Conservation (phyloP, 768 basidiomycete species). For the Phanerochaete sordida region DNA sequence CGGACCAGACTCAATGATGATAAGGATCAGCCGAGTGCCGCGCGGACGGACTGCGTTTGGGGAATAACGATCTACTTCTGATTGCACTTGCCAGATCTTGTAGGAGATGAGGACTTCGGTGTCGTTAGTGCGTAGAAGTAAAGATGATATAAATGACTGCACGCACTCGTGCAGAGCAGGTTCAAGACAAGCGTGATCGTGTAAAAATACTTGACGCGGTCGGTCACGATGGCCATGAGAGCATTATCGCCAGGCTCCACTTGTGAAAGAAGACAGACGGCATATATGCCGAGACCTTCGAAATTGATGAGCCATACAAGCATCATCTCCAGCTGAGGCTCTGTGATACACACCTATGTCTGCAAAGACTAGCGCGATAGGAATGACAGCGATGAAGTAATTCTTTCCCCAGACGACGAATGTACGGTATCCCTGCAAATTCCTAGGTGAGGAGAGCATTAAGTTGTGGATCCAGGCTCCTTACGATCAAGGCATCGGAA, state of each 20-base stretch:
- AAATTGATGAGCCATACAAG: background rate
- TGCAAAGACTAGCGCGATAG: conserved; percentile 23
- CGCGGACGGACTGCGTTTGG: conserved; percentile 1
- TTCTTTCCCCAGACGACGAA: conserved; percentile 25
- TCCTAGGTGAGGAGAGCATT: too few species aligned
- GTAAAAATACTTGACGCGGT: conserved; percentile 23
- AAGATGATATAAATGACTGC: background rate
- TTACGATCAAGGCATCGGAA: conserved; percentile 27
- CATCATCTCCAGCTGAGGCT: background rate
- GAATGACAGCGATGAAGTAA: conserved; percentile 13
- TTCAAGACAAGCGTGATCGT: conserved; percentile 24
- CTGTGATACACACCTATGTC: conserved; percentile 22
- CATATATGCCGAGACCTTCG: conserved; percentile 7
- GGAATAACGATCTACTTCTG: conserved; percentile 10
- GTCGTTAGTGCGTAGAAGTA: background rate
- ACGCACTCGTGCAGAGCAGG: conserved; percentile 26
- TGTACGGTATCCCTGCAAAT: conserved; percentile 22
- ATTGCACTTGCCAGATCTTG: conserved; percentile 25
- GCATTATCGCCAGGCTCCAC: conserved; percentile 19
- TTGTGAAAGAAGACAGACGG: conserved; percentile 12
- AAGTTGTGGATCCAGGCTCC: too few species aligned
- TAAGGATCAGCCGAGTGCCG: conserved; percentile 8
- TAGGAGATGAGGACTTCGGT: conserved; percentile 22
- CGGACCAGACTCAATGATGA: conserved; percentile 21
- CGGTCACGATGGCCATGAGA: conserved; percentile 19